Base-by-base conservation (phyloP, 257 asterid species). In the Paulownia fortunei region DNA sequence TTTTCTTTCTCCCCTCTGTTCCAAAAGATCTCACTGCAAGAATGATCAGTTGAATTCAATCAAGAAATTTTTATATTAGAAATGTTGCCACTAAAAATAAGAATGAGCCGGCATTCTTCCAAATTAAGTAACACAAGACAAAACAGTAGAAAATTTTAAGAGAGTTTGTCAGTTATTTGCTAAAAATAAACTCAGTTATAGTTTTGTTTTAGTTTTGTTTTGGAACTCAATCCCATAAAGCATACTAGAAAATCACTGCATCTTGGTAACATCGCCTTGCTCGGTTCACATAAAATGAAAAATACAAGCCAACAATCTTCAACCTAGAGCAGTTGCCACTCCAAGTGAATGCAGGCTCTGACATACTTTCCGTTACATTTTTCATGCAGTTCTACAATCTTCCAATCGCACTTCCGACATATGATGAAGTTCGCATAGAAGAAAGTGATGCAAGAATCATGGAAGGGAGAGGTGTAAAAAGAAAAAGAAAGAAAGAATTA, bases 11-110 rank as follows among this genome's bases (percentile, higher is more conserved):
- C 68, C 97, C 97, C 78, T 93, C 97, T 18, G 98, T 91, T 68
- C 98, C 97, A 76, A 66, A 90, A 37, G 97, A 91, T 80, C 88
- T 89, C 86, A 93, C 98, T 89, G 90, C 89, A 81, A 72, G 24
- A 77, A 70, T 12, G 52, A 52, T 58, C 34, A 58, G n/a, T 69
- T 16, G 15, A 51, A 42, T 32, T 49, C 77, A 76, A 47, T 69
- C 79, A 72, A 55, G 19, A 44, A 24, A n/a, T 36, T 10, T 6
- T 24, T 42, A 49, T n/a, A 58, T 61, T 13, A 44, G 52, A 76
- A 34, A 24, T 23, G 5, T 63, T 8, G 46, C 34, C 62, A 41
- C 41, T n/a, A 66, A 37, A 56, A 62, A 46, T 39, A 77, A 51
- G 49, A 62, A 30, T 0, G 19, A 51, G 32, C 47, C 26, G 2